Conservation (phyloP, 345 rosid genomes). For the Gossypium turneri region DNA sequence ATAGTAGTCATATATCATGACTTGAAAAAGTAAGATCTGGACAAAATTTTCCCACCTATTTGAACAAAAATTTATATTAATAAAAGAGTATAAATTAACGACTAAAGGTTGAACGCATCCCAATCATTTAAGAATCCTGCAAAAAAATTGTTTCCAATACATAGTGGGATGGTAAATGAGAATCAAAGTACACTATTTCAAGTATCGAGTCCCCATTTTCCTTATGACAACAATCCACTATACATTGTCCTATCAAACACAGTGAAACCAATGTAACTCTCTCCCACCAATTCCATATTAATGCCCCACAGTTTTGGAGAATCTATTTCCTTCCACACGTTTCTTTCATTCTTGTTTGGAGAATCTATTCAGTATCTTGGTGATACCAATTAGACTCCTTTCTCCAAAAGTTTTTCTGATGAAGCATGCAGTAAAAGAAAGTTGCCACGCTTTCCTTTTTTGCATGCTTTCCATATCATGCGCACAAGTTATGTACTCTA, state of each 20-base stretch:
- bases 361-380: neutral
- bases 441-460: neutral
- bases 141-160: neutral
- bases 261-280: neutral
- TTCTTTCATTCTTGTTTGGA: slow-evolving; percentile 1
- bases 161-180: slow-evolving; percentile 18
- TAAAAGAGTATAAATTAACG: neutral
- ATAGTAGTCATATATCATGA: neutral
- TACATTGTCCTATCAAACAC: neutral
- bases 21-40: too few species aligned
- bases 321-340: slow-evolving; percentile 8
- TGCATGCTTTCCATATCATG: slow-evolving; percentile 4
- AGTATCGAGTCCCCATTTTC: neutral
- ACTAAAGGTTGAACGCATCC: neutral
- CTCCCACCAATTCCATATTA: neutral
- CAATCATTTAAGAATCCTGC: slow-evolving; percentile 10
- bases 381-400: slow-evolving; percentile 10
- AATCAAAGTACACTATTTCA: slow-evolving; percentile 12
- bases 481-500: neutral
- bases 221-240: neutral
- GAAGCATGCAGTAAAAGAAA: slow-evolving; percentile 6
- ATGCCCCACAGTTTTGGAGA: slow-evolving; percentile 14
- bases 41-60: neutral
- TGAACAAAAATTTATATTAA: too few species aligned
- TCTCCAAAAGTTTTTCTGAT: neutral